Evolutionary conservation across 805 yeast species (phyloP), one percentile per base, ranked within the genome.

Genomic region (Candida maris): DNA sequence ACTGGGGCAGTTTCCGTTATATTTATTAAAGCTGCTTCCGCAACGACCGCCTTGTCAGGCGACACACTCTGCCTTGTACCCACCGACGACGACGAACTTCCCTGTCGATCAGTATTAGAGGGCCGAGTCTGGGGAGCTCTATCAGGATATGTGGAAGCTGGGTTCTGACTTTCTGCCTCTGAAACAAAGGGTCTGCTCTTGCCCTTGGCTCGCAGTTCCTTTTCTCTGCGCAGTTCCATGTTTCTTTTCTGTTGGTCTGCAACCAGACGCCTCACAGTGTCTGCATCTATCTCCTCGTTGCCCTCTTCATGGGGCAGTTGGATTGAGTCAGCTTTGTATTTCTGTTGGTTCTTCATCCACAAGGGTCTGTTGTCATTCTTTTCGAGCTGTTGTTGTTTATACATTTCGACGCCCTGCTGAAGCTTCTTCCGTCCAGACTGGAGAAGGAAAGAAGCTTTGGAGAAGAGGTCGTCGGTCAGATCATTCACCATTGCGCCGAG

Each of bases 311-410:
- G 60, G 9, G 58, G 61, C 6, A 54, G 24, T 21, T 20, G 35
- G 27, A 49, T 52, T 7, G 64, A 66, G 3, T 68, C 67, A 13
- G 63, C 62, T 38, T 67, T 73, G 46, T 79, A 70, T 46, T 51
- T 63, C 10, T 61, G 65, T 48, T 75, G 80, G 41, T 75, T 71
- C 38, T 64, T 70, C 88, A 85, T 80, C 95, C 95, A 85, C 2
- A 80, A 76, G 0, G 95, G 95, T 45, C 64, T 53, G 32, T 59
- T 57, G 27, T 57, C 56, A 28, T 52, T 52, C 9, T 53, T 52
- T 28, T 54, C 49, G 38, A 55, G 35, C 26, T 44, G 57, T 29
- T 57, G 59, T 23, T 55, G 58, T 44, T 73, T 75, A 47, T 80
- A 74, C 52, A 73, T 74, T 34, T 76, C 83, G 19, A 81, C 62